Percentiles rank a stretch among this genome's conserved stretches.
Conservation (phyloP, 2,329 filamentous ascomycete species). For the Fusarium sp. region DNA sequence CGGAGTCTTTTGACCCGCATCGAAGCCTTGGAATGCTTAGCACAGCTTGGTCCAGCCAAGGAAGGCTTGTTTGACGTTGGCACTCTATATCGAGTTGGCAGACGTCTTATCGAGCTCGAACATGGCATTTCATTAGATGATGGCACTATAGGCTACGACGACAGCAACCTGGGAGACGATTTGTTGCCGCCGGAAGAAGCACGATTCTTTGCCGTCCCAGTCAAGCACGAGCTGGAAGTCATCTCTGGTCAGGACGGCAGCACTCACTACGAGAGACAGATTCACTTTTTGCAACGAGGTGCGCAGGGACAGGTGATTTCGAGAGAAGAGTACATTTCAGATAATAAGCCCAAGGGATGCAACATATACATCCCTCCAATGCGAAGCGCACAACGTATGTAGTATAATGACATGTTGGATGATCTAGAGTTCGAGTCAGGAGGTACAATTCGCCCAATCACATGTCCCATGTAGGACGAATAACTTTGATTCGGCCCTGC, state of each 20-base stretch:
- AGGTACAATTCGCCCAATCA: neutral
- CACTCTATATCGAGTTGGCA: conserved; percentile 14
- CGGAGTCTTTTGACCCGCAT: neutral
- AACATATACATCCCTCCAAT: conserved; percentile 4
- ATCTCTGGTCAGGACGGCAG: neutral
- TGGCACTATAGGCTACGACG: too few species aligned
- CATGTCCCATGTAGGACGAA: neutral
- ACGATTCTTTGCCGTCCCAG: neutral
- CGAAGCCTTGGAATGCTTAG: neutral
- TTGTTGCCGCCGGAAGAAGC: neutral
- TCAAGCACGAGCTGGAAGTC: conserved; percentile 15
- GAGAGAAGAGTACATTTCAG: neutral
- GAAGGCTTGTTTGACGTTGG: conserved; percentile 16
- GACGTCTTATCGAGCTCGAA: conserved; percentile 5
- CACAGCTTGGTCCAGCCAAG: neutral
- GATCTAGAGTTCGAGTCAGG: neutral
- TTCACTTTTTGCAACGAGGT: neutral
- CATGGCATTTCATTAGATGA: neutral
- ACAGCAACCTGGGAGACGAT: fast-evolving
- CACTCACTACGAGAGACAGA: neutral
- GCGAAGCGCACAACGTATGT: neutral
- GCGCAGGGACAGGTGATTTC: neutral
- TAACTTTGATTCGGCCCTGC: neutral
- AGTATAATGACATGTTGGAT: neutral
- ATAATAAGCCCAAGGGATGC: conserved; percentile 1